A percentile compares a stretch with the other conserved stretches of the same genome.
Evolutionary conservation across 768 basidiomycete genomes (phyloP).

Genomic region (Lactarius quietus): DNA sequence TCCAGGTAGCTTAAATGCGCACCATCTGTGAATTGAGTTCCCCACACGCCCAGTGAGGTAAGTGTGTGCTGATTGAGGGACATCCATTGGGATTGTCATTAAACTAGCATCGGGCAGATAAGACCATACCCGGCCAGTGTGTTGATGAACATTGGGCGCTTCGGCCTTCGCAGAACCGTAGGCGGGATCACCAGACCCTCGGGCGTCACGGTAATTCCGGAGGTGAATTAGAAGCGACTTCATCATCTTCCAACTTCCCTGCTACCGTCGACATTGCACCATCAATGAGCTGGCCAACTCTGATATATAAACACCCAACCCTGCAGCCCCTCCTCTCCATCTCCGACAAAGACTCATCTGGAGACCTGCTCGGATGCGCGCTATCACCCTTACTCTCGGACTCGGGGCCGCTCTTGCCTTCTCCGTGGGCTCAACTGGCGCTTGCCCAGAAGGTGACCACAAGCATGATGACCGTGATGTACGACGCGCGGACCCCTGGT

Average conservation of each 20-base stretch:
- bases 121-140: too few species aligned
- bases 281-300: neutral
- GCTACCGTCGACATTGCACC: conserved; percentile 43
- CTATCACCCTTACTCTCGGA: conserved; percentile 14
- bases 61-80: too few species aligned
- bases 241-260: neutral
- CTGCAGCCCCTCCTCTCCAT: neutral
- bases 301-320: neutral
- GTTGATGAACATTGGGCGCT: too few species aligned
- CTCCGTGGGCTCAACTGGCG: conserved; percentile 20
- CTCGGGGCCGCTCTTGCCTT: conserved; percentile 26
- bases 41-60: too few species aligned
- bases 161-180: too few species aligned
- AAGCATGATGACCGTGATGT: conserved; percentile 33
- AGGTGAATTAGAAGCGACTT: neutral
- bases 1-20: too few species aligned
- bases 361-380: neutral
- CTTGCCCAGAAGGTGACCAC: conserved; percentile 16
- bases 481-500: conserved; percentile 40
- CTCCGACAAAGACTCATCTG: neutral
- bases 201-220: too few species aligned
- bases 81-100: too few species aligned
- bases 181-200: too few species aligned
- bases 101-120: too few species aligned
- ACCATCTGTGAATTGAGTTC: too few species aligned